Percentiles rank a stretch among this genome's conserved stretches.
Evolutionary conservation across 164 flowering plant genomes (phyloP).

Genomic region (Magnolia sinica): DNA sequence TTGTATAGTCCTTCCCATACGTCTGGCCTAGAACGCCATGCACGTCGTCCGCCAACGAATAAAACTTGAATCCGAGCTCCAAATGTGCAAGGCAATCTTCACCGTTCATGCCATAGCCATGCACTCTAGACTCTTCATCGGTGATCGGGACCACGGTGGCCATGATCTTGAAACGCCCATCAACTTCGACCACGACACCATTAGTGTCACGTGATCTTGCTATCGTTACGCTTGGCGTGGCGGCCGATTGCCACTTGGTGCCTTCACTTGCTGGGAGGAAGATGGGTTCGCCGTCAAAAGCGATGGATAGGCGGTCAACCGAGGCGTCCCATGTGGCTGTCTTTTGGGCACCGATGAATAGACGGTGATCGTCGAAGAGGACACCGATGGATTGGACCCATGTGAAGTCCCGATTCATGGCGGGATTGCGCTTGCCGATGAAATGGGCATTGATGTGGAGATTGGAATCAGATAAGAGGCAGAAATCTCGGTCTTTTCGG

Average conservation of each 20-base stretch:
- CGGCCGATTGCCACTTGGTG: constrained; percentile 8
- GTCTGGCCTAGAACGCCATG: constrained; percentile 29
- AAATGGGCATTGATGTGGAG: constrained; percentile 35
- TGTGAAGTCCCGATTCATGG: constrained; percentile 22
- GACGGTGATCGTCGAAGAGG: constrained; percentile 15
- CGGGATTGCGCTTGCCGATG: constrained; percentile 21
- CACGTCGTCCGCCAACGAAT: constrained; percentile 9
- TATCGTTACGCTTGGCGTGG: neutral
- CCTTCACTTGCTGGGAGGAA: constrained; percentile 9
- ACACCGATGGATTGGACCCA: constrained; percentile 28
- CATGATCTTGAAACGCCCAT: constrained; percentile 5
- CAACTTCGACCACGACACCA: constrained; percentile 7
- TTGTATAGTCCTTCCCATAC: constrained; percentile 12
- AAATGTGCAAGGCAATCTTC: constrained; percentile 29
- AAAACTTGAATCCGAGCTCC: constrained; percentile 27
- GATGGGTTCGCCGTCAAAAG: constrained; percentile 17
- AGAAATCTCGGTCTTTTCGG: constrained; percentile 25
- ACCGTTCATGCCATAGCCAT: constrained; percentile 14
- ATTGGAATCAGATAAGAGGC: constrained; percentile 26
- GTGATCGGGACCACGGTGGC: constrained; percentile 12
- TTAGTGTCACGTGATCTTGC: constrained; percentile 9
- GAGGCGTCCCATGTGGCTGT: constrained; percentile 21
- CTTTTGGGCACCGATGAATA: constrained; percentile 16
- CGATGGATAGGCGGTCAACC: constrained; percentile 14
- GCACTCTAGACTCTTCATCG: constrained; percentile 18